Evolutionary conservation across 2,329 filamentous ascomycete genomes (phyloP).

Genomic region (Tothia fuscella): DNA sequence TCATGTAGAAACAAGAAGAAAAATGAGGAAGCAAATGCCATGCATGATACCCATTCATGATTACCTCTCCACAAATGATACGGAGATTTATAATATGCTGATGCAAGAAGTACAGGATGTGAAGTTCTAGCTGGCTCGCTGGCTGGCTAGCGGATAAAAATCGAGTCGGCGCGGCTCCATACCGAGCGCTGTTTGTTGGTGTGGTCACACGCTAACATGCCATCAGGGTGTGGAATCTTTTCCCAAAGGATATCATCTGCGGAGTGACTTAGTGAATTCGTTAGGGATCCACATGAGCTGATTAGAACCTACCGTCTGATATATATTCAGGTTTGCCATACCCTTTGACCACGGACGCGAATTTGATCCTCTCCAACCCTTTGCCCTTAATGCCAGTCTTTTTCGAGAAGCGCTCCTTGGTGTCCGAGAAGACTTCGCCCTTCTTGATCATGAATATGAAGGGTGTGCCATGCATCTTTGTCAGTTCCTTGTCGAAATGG

Average conservation of each 20-base stretch:
- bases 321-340: conserved; percentile 75
- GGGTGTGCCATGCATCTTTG: conserved; percentile 72
- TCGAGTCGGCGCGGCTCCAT: conserved; percentile 49
- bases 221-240: conserved; percentile 26
- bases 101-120: not conserved
- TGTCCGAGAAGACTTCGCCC: conserved; percentile 78
- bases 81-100: not conserved
- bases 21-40: not conserved
- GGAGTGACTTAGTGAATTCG: conserved; percentile 11
- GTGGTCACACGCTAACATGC: conserved; percentile 45
- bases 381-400: conserved; percentile 94
- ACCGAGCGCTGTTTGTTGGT: conserved; percentile 48
- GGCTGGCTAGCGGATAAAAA: conserved; percentile 46
- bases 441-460: conserved; percentile 82
- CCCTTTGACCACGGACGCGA: conserved; percentile 58
- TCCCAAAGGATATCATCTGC: conserved; percentile 36
- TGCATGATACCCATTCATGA: not conserved
- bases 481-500: conserved; percentile 86
- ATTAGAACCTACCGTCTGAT: conserved; percentile 59
- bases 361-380: conserved; percentile 97
- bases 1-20: not conserved
- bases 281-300: not conserved
- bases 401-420: conserved; percentile 87
- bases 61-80: not conserved
- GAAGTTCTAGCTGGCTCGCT: not conserved